phyloP scores from a whole-genome alignment of 2,329 filamentous ascomycete species.

The Drechslera avenae region DNA sequence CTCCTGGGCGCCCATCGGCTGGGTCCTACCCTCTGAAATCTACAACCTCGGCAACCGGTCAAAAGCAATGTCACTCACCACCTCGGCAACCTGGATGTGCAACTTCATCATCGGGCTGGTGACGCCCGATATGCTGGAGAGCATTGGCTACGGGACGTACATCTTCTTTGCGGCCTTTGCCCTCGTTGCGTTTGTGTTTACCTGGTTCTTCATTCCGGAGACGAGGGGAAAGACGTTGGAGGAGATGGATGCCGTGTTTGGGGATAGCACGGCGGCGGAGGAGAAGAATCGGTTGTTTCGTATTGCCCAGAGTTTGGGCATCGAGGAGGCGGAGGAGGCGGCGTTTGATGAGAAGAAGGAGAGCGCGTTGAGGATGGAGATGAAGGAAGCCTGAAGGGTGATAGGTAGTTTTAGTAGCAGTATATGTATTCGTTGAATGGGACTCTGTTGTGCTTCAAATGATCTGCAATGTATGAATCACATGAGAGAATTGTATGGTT shows the following conservation, averaged over 20 bases:
- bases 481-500: too few species aligned
- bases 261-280: conserved; percentile 72
- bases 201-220: conserved; percentile 64
- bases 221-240: conserved; percentile 81
- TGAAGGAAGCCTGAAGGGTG: neutral
- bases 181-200: conserved; percentile 51
- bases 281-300: conserved; percentile 28
- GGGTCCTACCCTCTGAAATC: conserved; percentile 75
- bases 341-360: conserved; percentile 19
- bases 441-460: neutral
- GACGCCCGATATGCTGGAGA: conserved; percentile 77
- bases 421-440: too few species aligned
- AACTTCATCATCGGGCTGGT: conserved; percentile 66
- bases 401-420: too few species aligned
- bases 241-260: conserved; percentile 83
- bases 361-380: conserved; percentile 1
- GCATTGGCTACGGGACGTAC: conserved; percentile 54
- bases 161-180: conserved; percentile 60
- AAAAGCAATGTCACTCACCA: conserved; percentile 72
- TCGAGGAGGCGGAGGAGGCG: conserved; percentile 21
- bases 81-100: conserved; percentile 83
- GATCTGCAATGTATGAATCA: too few species aligned
- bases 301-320: conserved; percentile 28
- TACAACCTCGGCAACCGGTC: conserved; percentile 72
- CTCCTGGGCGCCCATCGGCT: conserved; percentile 73